Evolutionary conservation across 345 rosid genomes (phyloP).

Genomic region (Syzygium grande): DNA sequence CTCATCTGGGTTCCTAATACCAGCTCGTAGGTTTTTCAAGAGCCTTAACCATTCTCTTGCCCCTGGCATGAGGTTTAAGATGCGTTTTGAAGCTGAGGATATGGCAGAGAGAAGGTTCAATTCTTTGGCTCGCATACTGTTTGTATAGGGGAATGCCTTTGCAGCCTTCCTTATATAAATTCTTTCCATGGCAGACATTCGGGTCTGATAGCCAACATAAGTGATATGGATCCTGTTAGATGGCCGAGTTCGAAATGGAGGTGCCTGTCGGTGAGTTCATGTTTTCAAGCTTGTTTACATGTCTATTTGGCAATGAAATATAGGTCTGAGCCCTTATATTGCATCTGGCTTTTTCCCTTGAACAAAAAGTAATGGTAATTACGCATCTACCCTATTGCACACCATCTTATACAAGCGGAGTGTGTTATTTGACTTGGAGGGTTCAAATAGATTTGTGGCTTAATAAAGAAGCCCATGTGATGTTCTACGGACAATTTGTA

Average conservation of each 20-base stretch:
- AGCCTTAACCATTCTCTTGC: conserved; percentile 56
- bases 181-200: conserved; percentile 38
- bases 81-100: conserved; percentile 84
- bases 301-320: background rate
- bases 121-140: background rate
- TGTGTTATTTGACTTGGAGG: background rate
- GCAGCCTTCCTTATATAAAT: background rate
- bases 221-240: conserved; percentile 79
- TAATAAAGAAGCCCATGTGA: background rate
- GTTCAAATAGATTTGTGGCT: background rate
- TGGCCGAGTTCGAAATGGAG: conserved; percentile 99
- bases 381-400: background rate
- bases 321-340: background rate
- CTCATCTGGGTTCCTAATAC: conserved; percentile 69
- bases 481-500: background rate
- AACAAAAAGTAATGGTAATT: background rate
- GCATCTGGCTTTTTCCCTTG: background rate
- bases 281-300: background rate
- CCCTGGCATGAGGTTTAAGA: conserved; percentile 86
- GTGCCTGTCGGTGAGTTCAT: conserved; percentile 58
- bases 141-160: background rate
- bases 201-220: conserved; percentile 72
- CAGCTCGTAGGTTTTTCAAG: conserved; percentile 63
- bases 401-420: background rate
- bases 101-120: conserved; percentile 80